Evolutionary conservation across 345 rosid species (phyloP), one percentile per base, ranked within the genome.

Genomic region (Atalantia buxifolia): DNA sequence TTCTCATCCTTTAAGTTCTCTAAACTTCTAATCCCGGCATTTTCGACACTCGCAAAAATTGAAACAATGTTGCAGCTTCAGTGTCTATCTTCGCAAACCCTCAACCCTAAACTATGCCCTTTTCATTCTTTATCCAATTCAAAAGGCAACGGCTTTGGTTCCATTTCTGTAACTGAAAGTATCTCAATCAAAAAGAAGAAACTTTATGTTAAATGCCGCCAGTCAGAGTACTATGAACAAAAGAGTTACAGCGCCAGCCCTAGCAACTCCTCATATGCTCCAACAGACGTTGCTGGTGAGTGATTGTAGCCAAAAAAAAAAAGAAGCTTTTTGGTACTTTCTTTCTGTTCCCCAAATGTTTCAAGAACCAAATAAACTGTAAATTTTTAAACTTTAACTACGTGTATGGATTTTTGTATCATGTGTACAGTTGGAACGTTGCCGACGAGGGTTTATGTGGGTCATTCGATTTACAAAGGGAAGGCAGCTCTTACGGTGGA

Each of bases 391-490:
- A 64, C 12, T 64, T 63, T 45, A 1, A 13, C 18, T 45, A 3
- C 45, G 38, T 25, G 6, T 40, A 40, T 63, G 55, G 53, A 7
- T 76, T 25, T 63, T 35, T 65, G 22, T 38, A 35, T 78, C 50
- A 71, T 63, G 75, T 56, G 53, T 61, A 82, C 57, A 86, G 93
- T 69, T 40, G 90, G 85, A 83, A 91, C 84, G 18, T 78, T 77
- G 76, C 85, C 90, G 25, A 64, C 93, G 35, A 84, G 84, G 85
- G 85, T 88, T 77, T 95, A 80, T 45, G 97, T 93, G 77, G 90
- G 96, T 1, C 93, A 95, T 83, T 91, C 96, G 24, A 90, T 95
- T 71, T 95, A 93, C 85, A 96, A 94, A 88, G 99, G 99, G 78
- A 96, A 94, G 86, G 97, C 97, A 64, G 99, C 94, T 59, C 91